Evolutionary conservation across 169 alveolate species (phyloP), one percentile per base, ranked within the genome.

Genomic region (Plasmodium sp.): DNA sequence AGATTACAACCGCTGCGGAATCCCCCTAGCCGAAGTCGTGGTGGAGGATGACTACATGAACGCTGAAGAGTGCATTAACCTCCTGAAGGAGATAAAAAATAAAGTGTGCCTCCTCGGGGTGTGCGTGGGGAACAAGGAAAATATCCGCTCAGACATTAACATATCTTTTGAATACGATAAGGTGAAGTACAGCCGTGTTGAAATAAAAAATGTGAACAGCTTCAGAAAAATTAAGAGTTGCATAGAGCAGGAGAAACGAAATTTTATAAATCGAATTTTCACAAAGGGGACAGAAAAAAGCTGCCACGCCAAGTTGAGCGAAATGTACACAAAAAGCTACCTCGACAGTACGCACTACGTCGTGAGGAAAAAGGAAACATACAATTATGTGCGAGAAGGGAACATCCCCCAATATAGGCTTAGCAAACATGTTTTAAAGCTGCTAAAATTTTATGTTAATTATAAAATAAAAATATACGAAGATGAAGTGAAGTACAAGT

Each of bases 1-100:
- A 54, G 98, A 96, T 72, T 96, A 95, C 81, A 96, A 96, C 86
- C 92, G 98, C 27, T 93, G 98, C 71, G 98, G 98, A 22, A 84
- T 96, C 14, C 97, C 96, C 9, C 79, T 96, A 58, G 93, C 88
- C n/a, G 98, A 96, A 83, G 92, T 96, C 5, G 97, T 95, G n/a
- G 93, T 96, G 16, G 96, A 93, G 34, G 90, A 96, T 14, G 73
- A 72, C 54, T 95, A 95, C 67, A 41, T 94, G 96, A 95, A 96
- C 27, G 85, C 79, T 54, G 95, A 84, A 16, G 97, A 96, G 36
- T 81, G 96, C 71, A 95, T 96, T 34, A 96, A 95, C 74, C 81
- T 94, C 45, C 95, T 96, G 58, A 81, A 92, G 45, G 93, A 80
- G 79, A 96, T 95, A 31, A 91, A 85, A 73, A 93, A 93, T 71